phyloP scores from a whole-genome alignment of 2,329 filamentous ascomycete species.

The Pseudocercospora crystallina region DNA sequence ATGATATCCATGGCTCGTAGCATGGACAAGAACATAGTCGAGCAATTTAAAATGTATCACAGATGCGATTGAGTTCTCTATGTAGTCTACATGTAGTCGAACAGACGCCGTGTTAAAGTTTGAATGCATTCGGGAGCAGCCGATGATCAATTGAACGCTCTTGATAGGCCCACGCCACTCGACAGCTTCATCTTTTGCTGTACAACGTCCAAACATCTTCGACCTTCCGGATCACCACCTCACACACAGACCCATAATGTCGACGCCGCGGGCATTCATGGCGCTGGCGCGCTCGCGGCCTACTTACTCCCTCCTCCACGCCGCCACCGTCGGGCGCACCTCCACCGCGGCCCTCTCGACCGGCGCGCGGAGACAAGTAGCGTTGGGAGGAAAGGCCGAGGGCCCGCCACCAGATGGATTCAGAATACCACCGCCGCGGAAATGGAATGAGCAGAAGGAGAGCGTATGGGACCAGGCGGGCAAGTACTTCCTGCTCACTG shows the following conservation, averaged over 20 bases:
- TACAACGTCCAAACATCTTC: no score
- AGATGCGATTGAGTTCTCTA: no score
- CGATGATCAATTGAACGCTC: no score
- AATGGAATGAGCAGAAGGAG: conserved; percentile 80
- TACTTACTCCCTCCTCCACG: conserved; percentile 39
- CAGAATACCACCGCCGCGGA: conserved; percentile 68
- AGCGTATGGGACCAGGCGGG: conserved; percentile 77
- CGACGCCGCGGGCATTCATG: conserved; percentile 48
- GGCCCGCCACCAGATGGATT: conserved; percentile 80
- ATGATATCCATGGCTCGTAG: no score
- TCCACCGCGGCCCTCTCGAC: conserved; percentile 62
- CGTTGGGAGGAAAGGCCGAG: conserved; percentile 59
- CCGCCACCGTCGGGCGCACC: conserved; percentile 38
- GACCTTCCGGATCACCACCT: conserved; percentile 25
- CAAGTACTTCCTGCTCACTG: conserved; percentile 91
- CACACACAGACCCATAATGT: conserved; percentile 41
- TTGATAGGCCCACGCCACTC: no score
- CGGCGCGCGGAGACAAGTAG: conserved; percentile 55
- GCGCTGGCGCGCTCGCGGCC: conserved; percentile 49
- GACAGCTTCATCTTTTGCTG: no score
- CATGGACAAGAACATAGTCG: no score
- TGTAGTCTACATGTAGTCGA: no score
- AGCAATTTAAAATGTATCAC: no score
- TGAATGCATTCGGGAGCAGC: no score
- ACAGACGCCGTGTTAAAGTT: no score